Conservation (phyloP, 345 rosid genomes). For the Geranium brycei region DNA sequence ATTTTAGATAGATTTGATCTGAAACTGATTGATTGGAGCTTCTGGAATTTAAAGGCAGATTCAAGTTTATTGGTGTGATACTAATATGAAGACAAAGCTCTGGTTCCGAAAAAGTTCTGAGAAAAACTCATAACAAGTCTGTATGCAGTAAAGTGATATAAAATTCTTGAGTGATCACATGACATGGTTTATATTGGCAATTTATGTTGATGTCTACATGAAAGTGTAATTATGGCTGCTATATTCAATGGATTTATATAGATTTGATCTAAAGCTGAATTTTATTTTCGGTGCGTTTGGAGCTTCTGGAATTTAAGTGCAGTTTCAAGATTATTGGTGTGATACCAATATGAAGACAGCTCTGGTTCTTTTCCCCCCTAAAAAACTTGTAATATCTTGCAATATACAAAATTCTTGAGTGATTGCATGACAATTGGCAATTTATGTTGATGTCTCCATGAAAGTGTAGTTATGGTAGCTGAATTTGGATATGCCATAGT, state of each 20-base stretch:
- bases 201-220: no score
- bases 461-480: background rate
- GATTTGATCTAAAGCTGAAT: background rate
- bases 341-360: background rate
- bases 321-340: background rate
- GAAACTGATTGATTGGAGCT: background rate
- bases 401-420: no score
- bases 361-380: background rate
- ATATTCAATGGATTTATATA: background rate
- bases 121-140: no score
- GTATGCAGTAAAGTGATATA: no score
- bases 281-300: background rate
- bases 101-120: no score
- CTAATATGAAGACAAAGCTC: background rate
- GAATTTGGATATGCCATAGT: background rate
- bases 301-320: background rate
- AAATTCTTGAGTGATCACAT: no score
- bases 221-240: no score
- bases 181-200: no score
- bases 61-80: background rate
- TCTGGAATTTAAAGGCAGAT: background rate
- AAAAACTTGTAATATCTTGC: background rate
- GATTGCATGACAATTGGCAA: no score
- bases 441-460: background rate
- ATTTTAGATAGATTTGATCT: background rate